Conservation (phyloP, 2,329 filamentous ascomycete species). For the Scolecobasidium constrictum region DNA sequence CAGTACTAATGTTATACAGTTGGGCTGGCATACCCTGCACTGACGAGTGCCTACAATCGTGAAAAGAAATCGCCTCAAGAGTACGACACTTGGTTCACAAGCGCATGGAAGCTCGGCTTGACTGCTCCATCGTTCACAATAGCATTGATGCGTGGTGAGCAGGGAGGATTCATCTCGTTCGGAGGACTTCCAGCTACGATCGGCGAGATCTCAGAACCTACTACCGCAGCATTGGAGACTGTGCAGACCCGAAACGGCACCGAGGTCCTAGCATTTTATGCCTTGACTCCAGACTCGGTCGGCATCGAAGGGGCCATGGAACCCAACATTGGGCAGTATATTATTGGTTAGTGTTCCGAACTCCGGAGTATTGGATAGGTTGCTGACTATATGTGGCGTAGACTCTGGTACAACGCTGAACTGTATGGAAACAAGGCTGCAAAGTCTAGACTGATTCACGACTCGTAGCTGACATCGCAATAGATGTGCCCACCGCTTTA, state of each 20-base stretch:
- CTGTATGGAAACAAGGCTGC: too few species aligned
- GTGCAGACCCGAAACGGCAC: too few species aligned
- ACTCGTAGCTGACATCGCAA: too few species aligned
- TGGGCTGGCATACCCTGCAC: constrained; percentile 10
- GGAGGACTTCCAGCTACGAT: constrained; percentile 7
- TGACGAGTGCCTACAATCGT: constrained; percentile 3
- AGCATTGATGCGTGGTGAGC: background rate
- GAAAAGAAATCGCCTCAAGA: too few species aligned
- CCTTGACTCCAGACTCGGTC: background rate
- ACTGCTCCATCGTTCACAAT: constrained; percentile 6
- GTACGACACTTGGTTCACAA: constrained; percentile 6
- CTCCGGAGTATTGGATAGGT: background rate
- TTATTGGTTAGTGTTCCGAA: background rate
- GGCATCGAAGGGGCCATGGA: background rate
- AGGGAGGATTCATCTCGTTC: background rate
- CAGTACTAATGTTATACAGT: too few species aligned
- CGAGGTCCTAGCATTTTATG: background rate
- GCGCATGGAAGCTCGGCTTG: background rate
- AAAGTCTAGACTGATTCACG: too few species aligned
- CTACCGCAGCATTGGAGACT: too few species aligned
- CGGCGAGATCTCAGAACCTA: too few species aligned
- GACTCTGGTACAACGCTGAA: background rate
- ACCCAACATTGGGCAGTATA: background rate
- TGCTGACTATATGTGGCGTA: background rate
- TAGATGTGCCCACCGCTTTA: background rate